Conservation (phyloP, 2,329 filamentous ascomycete species). For the Aspergillus candidus region DNA sequence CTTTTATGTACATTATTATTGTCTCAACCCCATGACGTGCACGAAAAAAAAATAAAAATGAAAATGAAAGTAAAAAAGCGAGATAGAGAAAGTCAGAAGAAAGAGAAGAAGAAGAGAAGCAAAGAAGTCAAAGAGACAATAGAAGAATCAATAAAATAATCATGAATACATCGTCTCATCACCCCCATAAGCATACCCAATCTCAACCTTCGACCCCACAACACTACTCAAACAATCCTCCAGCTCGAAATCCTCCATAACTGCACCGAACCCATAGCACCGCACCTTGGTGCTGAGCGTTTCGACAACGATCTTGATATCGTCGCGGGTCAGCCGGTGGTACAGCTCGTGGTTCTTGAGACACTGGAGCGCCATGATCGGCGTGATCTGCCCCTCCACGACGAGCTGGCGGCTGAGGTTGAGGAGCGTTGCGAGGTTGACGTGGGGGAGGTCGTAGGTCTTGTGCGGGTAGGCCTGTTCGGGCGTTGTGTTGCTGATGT, state of each 20-base stretch:
- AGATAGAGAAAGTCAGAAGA: not conserved
- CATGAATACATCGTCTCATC: slow-evolving; percentile 33
- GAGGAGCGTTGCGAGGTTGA: slow-evolving; percentile 72
- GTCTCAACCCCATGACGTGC: not conserved
- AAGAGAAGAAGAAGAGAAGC: not conserved
- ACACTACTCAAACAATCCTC: slow-evolving; percentile 69
- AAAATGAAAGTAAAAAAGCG: not conserved
- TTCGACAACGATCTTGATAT: slow-evolving; percentile 66
- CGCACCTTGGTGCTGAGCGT: slow-evolving; percentile 74
- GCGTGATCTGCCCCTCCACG: slow-evolving; percentile 77
- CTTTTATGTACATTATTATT: not conserved
- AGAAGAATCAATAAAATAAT: slow-evolving; percentile 1
- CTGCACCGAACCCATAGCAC: slow-evolving; percentile 79
- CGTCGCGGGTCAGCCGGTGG: slow-evolving; percentile 56
- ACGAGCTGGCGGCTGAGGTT: slow-evolving; percentile 78
- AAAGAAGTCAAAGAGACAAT: not conserved
- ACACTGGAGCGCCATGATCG: slow-evolving; percentile 89
- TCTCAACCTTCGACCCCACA: slow-evolving; percentile 43
- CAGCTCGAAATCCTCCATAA: slow-evolving; percentile 61
- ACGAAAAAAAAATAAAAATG: not conserved
- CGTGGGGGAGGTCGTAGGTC: slow-evolving; percentile 72
- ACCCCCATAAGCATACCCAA: slow-evolving; percentile 17
- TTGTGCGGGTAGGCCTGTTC: slow-evolving; percentile 57
- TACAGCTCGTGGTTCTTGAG: slow-evolving; percentile 68
- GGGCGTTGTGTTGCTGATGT: slow-evolving; percentile 49